Evolutionary conservation across 179 eudicot genomes (phyloP).

Genomic region (Drosera spatulata): DNA sequence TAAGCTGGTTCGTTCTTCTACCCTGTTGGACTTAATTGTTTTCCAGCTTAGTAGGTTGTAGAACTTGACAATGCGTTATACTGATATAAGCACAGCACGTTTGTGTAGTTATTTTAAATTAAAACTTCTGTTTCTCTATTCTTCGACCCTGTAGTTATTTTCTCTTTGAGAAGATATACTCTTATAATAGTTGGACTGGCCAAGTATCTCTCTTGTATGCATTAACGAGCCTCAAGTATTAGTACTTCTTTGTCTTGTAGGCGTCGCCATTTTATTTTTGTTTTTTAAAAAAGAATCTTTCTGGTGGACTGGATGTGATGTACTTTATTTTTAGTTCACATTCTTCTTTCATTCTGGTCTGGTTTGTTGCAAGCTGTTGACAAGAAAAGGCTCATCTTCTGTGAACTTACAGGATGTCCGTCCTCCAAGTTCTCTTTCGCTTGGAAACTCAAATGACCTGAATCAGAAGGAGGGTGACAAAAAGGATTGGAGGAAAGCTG

Average conservation of each 20-base stretch:
- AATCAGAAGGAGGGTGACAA: conserved; percentile 74
- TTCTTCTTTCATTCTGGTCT: not conserved
- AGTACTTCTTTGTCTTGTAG: no score
- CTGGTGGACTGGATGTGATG: no score
- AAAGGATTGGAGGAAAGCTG: conserved; percentile 72
- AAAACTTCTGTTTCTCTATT: no score
- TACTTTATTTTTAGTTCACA: not conserved
- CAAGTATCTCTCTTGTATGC: no score
- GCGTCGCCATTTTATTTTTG: no score
- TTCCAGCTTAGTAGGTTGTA: not conserved
- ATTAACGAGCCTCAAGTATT: no score
- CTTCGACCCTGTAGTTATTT: no score
- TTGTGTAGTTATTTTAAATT: no score
- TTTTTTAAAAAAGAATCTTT: conserved; percentile 12
- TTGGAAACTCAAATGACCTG: conserved; percentile 62
- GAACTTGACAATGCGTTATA: not conserved
- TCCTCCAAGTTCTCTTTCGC: conserved; percentile 64
- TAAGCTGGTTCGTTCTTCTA: conserved; percentile 42
- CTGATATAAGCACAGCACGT: not conserved
- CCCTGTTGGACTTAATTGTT: not conserved
- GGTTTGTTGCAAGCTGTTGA: not conserved
- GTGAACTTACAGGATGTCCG: conserved; percentile 53
- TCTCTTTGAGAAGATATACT: no score
- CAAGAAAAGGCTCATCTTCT: conserved; percentile 2
- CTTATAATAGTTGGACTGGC: no score